Evolutionary conservation across 495 filamentous ascomycete species (phyloP).

Genomic region (Penicillium flavigenum): DNA sequence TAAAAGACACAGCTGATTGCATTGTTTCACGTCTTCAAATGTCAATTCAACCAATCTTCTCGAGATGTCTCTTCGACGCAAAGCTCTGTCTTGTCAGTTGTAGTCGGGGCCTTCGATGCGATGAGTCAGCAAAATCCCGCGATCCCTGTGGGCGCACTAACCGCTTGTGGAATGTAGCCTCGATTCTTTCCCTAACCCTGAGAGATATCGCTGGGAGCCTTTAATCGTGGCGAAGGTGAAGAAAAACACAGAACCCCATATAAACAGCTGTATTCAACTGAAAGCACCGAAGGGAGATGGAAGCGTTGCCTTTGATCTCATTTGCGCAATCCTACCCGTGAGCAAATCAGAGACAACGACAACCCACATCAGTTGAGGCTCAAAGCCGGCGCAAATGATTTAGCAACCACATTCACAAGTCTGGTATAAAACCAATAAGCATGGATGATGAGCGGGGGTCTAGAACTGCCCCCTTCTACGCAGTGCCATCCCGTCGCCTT

Average conservation of each 20-base stretch:
- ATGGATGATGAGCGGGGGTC: conserved; percentile 27
- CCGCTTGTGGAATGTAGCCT: conserved; percentile 16
- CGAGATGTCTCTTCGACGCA: neutral
- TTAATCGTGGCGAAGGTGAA: neutral
- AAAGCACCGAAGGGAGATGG: neutral
- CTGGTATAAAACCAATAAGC: neutral
- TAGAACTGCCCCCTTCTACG: conserved; percentile 52
- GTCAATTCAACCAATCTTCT: neutral
- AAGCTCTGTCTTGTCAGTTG: neutral
- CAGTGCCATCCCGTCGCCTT: conserved; percentile 62
- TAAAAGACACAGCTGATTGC: neutral
- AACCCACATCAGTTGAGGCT: neutral
- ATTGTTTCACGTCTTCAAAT: neutral
- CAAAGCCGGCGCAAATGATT: neutral
- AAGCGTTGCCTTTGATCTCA: neutral
- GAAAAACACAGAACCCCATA: neutral
- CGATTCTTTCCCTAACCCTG: neutral
- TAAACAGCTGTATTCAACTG: neutral
- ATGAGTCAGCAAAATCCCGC: conserved; percentile 5
- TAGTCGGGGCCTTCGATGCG: neutral
- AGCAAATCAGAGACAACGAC: conserved; percentile 1
- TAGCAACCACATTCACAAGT: neutral
- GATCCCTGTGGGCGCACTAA: neutral
- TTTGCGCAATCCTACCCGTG: neutral
- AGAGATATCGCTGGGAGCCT: neutral